A percentile compares a stretch with the other conserved stretches of the same genome.
Conservation (phyloP, 768 basidiomycete species). For the Coprinellus micaceus region DNA sequence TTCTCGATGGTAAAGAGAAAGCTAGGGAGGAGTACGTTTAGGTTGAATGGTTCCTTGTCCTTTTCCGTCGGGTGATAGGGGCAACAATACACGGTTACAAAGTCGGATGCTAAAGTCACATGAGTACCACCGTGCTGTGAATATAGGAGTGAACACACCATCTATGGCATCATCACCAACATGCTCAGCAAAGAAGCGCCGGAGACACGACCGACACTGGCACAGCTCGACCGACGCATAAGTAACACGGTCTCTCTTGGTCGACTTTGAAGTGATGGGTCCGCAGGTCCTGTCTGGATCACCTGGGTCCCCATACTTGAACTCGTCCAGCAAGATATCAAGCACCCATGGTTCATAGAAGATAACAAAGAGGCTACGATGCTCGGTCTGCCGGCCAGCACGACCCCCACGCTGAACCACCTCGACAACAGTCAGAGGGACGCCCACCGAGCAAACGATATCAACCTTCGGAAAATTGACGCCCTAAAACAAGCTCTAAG, state of each 20-base stretch:
- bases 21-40: not conserved
- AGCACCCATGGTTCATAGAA: slow-evolving; percentile 18
- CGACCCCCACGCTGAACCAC: slow-evolving; percentile 19
- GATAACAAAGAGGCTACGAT: slow-evolving; percentile 14
- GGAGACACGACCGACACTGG: slow-evolving; percentile 1
- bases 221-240: slow-evolving; percentile 5
- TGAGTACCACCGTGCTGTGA: not conserved
- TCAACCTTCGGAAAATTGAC: slow-evolving; percentile 17
- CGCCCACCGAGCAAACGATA: slow-evolving; percentile 18
- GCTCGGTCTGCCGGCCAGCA: slow-evolving; percentile 6
- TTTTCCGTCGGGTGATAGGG: not conserved
- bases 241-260: slow-evolving; percentile 1
- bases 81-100: not conserved
- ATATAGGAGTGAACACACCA: not conserved
- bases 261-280: slow-evolving; percentile 8
- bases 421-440: slow-evolving; percentile 1
- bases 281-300: slow-evolving; percentile 10
- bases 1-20: not conserved
- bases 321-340: slow-evolving; percentile 4
- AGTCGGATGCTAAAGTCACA: not conserved
- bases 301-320: not conserved
- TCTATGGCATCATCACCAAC: not conserved
- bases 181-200: not conserved
- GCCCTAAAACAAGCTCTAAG: slow-evolving; percentile 16
- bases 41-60: not conserved